phyloP scores from a whole-genome alignment of 2,329 filamentous ascomycete species.

The Sclerotinia spermophila region DNA sequence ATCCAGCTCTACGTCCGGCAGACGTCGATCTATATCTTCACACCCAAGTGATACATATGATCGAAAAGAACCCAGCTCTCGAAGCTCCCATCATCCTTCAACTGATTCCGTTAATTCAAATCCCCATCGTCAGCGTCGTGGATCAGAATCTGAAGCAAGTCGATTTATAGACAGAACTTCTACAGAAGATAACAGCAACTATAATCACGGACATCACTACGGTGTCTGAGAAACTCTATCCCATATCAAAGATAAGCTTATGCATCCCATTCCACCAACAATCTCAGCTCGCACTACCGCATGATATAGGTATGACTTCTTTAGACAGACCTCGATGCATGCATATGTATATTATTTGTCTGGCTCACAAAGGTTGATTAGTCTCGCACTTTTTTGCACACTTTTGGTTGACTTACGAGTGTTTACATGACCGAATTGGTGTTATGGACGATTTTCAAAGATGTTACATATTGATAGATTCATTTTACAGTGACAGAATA shows the following conservation, averaged over 20 bases:
- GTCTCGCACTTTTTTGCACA: no score
- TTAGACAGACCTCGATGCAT: not conserved
- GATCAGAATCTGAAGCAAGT: not conserved
- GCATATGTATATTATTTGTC: not conserved
- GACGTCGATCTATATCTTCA: not conserved
- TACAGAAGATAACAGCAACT: not conserved
- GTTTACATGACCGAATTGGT: not conserved
- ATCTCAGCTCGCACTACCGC: not conserved
- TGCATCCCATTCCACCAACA: not conserved
- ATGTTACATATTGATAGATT: not conserved
- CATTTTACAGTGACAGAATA: not conserved
- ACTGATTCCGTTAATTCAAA: not conserved
- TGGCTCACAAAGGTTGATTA: no score
- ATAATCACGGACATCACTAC: not conserved
- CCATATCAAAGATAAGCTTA: not conserved
- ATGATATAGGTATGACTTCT: not conserved
- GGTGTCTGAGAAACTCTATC: not conserved
- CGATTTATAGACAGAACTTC: not conserved
- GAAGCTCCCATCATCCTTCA: not conserved
- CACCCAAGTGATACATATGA: not conserved
- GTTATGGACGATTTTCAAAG: not conserved
- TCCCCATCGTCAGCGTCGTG: not conserved
- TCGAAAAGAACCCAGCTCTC: not conserved
- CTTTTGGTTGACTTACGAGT: no score
- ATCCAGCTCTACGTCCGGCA: not conserved